Base-by-base conservation (phyloP, 2,329 filamentous ascomycete genomes). In the Calycina herbarum region DNA sequence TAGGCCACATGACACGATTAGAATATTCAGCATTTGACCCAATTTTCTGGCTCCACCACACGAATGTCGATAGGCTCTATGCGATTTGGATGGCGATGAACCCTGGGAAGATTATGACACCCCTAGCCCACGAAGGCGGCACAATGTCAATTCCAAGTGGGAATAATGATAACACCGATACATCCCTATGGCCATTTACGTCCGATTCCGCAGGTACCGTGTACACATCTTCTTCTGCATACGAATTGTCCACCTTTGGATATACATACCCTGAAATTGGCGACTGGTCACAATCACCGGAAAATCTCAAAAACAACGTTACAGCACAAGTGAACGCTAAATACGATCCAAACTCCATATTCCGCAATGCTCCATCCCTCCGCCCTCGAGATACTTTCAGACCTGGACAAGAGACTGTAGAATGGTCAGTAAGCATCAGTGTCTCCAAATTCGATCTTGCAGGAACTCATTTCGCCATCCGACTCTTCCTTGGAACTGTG, bases 81-180 rank as follows among this genome's bases (percentile, higher is more conserved):
- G 86, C 90, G 40, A 83, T 95, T 66, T 95, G 91, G 90, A 91
- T 94, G 77, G 80, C 83, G 0, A 77, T 94, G n/a, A 84, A 94
- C 68, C 89, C 89, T 0, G 79, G 86, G 27, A 83, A 84, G 29
- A 94, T 86, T 78, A 83, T 93, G 56, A 74, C 78, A 0, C 67
- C 76, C n/a, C 8, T 51, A 20, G 70, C 74, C 20, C 68, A 66
- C 4, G 67, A 73, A 24, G 66, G 74, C 0, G 69, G 73, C 66
- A 8, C 42, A 20, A 15, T 57, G 27, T 29, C 54, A 57, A 29
- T 57, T 31, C 27, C 54, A 57, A 33, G 15, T 29, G 27, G 35
- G 2, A 60, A 48, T 27, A n/a, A 42, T 10, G 62, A 60, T 59
- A 20, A 40, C 42, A 31, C 15, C 40, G 27, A 42, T n/a, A 57